phyloP scores from a whole-genome alignment of 1,284 basidiomycete species.

The Lentinula novae-zelandiae region DNA sequence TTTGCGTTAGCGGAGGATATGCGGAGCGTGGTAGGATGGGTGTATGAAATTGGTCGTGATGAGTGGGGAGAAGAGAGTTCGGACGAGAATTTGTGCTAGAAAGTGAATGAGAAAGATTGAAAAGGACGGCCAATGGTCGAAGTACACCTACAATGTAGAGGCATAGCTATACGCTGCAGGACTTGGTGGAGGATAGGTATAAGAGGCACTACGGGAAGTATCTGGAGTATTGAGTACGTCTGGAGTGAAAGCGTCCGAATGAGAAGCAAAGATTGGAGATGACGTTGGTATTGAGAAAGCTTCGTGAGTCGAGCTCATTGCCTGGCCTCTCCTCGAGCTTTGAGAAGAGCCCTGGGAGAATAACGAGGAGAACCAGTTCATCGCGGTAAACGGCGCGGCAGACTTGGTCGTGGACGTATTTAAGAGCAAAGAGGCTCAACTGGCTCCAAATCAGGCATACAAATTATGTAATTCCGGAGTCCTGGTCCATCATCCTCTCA shows the following conservation, averaged over 20 bases:
- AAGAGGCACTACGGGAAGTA: conserved; percentile 42
- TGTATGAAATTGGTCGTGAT: conserved; percentile 46
- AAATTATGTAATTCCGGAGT: background rate
- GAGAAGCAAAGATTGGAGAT: conserved; percentile 52
- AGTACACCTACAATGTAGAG: conserved; percentile 50
- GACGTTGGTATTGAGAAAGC: conserved; percentile 75
- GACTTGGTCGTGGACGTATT: conserved; percentile 1
- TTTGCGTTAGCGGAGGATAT: conserved; percentile 74
- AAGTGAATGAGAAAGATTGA: conserved; percentile 17
- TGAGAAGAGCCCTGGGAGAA: conserved; percentile 49
- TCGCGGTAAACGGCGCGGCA: conserved; percentile 22
- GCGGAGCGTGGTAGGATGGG: conserved; percentile 36
- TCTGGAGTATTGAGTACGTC: conserved; percentile 49
- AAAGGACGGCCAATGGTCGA: background rate
- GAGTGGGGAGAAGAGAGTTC: conserved; percentile 63
- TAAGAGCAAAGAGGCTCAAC: background rate
- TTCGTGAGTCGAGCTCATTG: conserved; percentile 69
- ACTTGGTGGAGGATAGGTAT: conserved; percentile 73
- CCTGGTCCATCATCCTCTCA: background rate
- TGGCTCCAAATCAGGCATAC: background rate
- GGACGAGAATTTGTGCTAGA: conserved; percentile 44
- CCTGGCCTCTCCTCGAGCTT: conserved; percentile 51
- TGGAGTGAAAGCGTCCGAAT: conserved; percentile 55
- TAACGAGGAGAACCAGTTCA: conserved; percentile 70
- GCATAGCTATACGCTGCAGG: conserved; percentile 53